These are phyloP conservation scores for Macrophomina pseudophaseolina DNA, from an alignment of 2,329 filamentous ascomycete species.

Conservation along the genomic window DNA sequence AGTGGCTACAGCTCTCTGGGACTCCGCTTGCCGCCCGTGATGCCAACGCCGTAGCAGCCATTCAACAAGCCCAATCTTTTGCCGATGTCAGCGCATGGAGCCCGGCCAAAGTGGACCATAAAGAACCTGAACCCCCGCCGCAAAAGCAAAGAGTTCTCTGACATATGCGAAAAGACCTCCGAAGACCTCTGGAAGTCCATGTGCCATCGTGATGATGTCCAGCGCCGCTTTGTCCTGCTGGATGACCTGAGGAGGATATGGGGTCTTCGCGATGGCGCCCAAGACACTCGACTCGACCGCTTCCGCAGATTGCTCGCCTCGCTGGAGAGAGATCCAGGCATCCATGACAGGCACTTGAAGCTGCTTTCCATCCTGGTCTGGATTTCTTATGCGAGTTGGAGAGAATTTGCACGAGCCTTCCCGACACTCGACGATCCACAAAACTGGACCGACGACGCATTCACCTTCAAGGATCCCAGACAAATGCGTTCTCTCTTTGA, in stretches of 20 bases:
- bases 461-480: background rate
- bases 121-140: slow-evolving; percentile 4
- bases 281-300: background rate
- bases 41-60: background rate
- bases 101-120: background rate
- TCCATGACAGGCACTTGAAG: background rate
- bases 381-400: background rate
- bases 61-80: background rate
- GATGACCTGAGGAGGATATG: background rate
- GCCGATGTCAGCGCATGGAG: background rate
- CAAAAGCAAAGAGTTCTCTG: background rate
- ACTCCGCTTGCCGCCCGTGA: background rate
- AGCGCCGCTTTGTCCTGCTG: background rate
- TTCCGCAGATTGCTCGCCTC: background rate
- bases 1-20: background rate
- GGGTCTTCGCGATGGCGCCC: background rate
- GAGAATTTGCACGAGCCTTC: background rate
- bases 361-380: background rate
- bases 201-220: background rate
- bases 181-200: background rate
- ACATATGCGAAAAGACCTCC: background rate
- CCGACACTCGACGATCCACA: background rate
- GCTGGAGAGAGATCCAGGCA: background rate
- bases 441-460: background rate
- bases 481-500: background rate